These are phyloP conservation scores for Neurospora sp. DNA, from an alignment of 495 filamentous ascomycete species.

Conservation along the genomic window DNA sequence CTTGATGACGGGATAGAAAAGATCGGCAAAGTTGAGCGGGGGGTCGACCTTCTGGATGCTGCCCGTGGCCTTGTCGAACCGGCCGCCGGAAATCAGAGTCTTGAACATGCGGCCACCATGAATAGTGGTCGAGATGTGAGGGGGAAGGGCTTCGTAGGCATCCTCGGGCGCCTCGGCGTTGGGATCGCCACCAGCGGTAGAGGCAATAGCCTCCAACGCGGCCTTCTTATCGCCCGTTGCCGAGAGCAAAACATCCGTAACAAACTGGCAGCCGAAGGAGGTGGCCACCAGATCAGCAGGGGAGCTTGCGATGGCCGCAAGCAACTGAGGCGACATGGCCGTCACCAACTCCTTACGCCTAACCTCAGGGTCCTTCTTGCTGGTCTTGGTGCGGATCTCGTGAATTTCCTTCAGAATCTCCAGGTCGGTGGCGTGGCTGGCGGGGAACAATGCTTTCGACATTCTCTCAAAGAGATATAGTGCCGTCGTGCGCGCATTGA, in stretches of 20 bases:
- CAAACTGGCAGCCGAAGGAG: slow-evolving; percentile 78
- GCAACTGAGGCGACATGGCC: slow-evolving; percentile 52
- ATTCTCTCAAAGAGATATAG: slow-evolving; percentile 74
- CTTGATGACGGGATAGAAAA: slow-evolving; percentile 68
- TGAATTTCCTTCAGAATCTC: slow-evolving; percentile 64
- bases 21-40: slow-evolving; percentile 64
- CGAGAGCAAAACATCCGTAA: slow-evolving; percentile 72
- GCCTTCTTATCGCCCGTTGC: slow-evolving; percentile 59
- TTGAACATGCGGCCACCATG: slow-evolving; percentile 81
- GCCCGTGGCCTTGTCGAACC: slow-evolving; percentile 61
- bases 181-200: slow-evolving; percentile 54
- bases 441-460: slow-evolving; percentile 57
- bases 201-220: slow-evolving; percentile 62
- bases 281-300: slow-evolving; percentile 55
- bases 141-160: slow-evolving; percentile 23
- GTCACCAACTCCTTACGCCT: slow-evolving; percentile 68
- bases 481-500: slow-evolving; percentile 64
- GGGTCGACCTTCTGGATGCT: slow-evolving; percentile 61
- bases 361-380: slow-evolving; percentile 76
- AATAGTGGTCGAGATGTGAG: slow-evolving; percentile 48
- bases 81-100: slow-evolving; percentile 75
- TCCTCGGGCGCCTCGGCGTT: slow-evolving; percentile 27
- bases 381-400: slow-evolving; percentile 62
- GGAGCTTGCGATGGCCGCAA: slow-evolving; percentile 60
- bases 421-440: slow-evolving; percentile 46